Evolutionary conservation across 1,284 basidiomycete genomes (phyloP).

Genomic region (Vanrija pseudolonga): DNA sequence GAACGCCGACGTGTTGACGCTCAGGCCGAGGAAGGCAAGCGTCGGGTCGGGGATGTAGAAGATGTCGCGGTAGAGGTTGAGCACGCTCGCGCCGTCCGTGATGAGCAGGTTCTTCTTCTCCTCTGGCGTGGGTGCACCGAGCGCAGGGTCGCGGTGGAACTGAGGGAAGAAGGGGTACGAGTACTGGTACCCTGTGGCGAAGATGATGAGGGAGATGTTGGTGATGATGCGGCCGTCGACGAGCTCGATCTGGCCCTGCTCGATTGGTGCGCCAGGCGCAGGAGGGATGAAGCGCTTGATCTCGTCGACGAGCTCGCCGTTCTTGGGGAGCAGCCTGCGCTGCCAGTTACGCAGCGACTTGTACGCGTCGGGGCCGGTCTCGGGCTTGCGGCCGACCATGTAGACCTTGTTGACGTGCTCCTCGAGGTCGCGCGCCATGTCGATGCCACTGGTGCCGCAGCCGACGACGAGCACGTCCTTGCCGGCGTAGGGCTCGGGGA

Average conservation of each 20-base stretch:
- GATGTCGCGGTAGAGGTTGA: conserved; percentile 52
- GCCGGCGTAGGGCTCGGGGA: conserved; percentile 48
- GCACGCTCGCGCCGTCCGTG: conserved; percentile 54
- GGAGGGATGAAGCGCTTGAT: conserved; percentile 42
- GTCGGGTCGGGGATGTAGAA: conserved; percentile 57
- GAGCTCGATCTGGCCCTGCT: conserved; percentile 47
- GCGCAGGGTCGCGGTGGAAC: conserved; percentile 45
- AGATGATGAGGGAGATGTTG: conserved; percentile 51
- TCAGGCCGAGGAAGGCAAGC: conserved; percentile 47
- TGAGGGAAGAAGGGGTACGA: conserved; percentile 55
- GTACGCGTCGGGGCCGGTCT: conserved; percentile 21
- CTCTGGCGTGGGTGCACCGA: conserved; percentile 1
- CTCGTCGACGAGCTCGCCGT: conserved; percentile 40
- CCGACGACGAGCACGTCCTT: conserved; percentile 55
- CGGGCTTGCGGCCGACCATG: conserved; percentile 41
- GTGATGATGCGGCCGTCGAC: conserved; percentile 50
- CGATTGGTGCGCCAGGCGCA: conserved; percentile 19
- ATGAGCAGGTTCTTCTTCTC: conserved; percentile 36
- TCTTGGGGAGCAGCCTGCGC: conserved; percentile 31
- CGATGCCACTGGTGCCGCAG: conserved; percentile 52
- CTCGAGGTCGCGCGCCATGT: conserved; percentile 49
- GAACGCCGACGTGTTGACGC: conserved; percentile 34
- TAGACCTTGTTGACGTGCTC: conserved; percentile 1
- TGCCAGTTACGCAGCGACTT: conserved; percentile 38
- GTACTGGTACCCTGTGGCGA: conserved; percentile 54